A percentile compares a stretch with the other conserved stretches of the same genome.
phyloP scores from a whole-genome alignment of 1,284 basidiomycete genomes.

The Pyrrhoderma noxium region DNA sequence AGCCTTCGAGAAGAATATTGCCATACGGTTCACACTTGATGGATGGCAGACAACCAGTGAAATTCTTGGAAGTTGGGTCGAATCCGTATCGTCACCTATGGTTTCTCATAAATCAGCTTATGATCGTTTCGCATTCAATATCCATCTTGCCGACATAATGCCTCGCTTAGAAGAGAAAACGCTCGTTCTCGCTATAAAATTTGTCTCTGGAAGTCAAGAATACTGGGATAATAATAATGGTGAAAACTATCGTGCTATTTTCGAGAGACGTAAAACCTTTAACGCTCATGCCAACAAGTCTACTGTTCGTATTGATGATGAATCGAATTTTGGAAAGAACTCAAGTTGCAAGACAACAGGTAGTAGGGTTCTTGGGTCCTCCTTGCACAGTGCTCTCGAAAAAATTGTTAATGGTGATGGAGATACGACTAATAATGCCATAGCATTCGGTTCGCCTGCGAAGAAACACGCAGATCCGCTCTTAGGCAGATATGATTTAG shows the following conservation, averaged over 20 bases:
- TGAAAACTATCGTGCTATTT: constrained; percentile 71
- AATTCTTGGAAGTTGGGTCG: constrained; percentile 73
- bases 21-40: constrained; percentile 89
- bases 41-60: constrained; percentile 95
- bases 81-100: constrained; percentile 40
- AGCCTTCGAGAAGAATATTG: constrained; percentile 83
- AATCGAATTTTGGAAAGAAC: too few species aligned
- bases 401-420: too few species aligned
- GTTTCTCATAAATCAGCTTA: constrained; percentile 6
- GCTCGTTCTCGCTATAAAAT: constrained; percentile 77
- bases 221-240: constrained; percentile 92
- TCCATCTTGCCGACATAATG: constrained; percentile 57
- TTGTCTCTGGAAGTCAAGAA: constrained; percentile 62
- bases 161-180: constrained; percentile 80
- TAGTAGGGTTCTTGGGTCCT: too few species aligned
- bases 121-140: constrained; percentile 52
- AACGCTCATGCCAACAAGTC: too few species aligned
- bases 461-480: too few species aligned
- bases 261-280: too few species aligned
- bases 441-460: too few species aligned
- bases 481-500: too few species aligned
- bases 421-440: too few species aligned
- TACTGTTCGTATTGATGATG: too few species aligned
- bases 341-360: too few species aligned
- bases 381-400: too few species aligned